These are phyloP conservation scores for Aschersonia sp. DNA, from an alignment of 2,329 filamentous ascomycete genomes.

Conservation along the genomic window DNA sequence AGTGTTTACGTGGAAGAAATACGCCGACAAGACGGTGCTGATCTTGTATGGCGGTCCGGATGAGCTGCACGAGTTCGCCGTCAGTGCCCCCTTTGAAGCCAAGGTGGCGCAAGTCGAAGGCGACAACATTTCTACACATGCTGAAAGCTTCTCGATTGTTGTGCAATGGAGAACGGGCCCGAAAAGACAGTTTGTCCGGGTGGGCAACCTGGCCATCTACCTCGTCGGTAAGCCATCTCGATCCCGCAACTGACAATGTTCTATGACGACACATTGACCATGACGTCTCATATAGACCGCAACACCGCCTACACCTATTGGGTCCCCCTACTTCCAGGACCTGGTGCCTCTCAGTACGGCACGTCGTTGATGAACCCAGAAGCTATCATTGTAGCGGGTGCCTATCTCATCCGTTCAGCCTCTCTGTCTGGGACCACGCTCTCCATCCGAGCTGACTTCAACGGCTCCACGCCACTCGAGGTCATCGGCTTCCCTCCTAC, in stretches of 20 bases:
- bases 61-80: slow-evolving; percentile 48
- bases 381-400: slow-evolving; percentile 45
- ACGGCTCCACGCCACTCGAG: slow-evolving; percentile 51
- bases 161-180: slow-evolving; percentile 18
- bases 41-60: slow-evolving; percentile 48
- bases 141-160: slow-evolving; percentile 7
- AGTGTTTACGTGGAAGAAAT: slow-evolving; percentile 54
- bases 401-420: slow-evolving; percentile 49
- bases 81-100: slow-evolving; percentile 15
- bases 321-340: slow-evolving; percentile 38
- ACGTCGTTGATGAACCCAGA: slow-evolving; percentile 19
- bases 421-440: slow-evolving; percentile 40
- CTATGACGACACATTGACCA: no score
- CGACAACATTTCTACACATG: slow-evolving; percentile 12
- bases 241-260: neutral
- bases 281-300: slow-evolving; percentile 28
- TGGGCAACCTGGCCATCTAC: slow-evolving; percentile 27
- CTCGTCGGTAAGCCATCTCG: slow-evolving; percentile 13
- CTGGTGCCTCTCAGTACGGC: slow-evolving; percentile 14
- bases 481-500: slow-evolving; percentile 45
- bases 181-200: slow-evolving; percentile 14
- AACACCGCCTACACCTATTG: slow-evolving; percentile 56
- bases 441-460: slow-evolving; percentile 55
- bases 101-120: slow-evolving; percentile 11
- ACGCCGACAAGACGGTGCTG: slow-evolving; percentile 41